Base-by-base conservation (phyloP, 2,329 filamentous ascomycete genomes). In the Arthrinium puccinioides region DNA sequence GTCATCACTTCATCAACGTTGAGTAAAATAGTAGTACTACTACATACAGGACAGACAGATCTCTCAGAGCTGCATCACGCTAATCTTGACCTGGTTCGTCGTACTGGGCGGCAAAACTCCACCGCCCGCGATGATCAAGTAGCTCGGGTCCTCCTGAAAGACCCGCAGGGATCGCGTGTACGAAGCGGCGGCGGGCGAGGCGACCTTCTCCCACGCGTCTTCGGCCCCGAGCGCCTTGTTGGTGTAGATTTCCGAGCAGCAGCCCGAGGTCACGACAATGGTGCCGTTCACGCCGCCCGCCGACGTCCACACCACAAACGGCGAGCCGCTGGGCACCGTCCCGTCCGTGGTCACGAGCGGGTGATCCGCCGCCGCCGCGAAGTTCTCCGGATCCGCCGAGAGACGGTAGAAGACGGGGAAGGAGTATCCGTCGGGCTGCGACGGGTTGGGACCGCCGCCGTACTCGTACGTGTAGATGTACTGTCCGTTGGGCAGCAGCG, bases 401-500 rank as follows among this genome's bases (percentile, higher is more conserved):
- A 61, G 37, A 4, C 53, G 52, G 49, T 60, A 60, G 48, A 57
- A 50, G 9, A 56, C 53, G 8, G 50, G 52, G 40, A 54, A 57
- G n/a, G 40, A 39, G 14, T 53, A 44, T 3, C 40, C 42, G 18
- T 37, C 36, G 6, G 20, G 21, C 29, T 23, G 35, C 3, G 16
- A n/a, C 28, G 32, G 39, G 34, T 50, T 50, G 6, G 45, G 40
- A 6, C 51, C 49, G 9, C 70, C 52, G 35, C 52, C 51, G 40
- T 59, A 37, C 54, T 62, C 44, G 55, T 62, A 42, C 40, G 55
- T 41, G 61, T 79, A 74, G 50, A 86, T 73, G 56, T 71, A 84
- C 49, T 75, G 60, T 39, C 70, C 74, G 45, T 73, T 73, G 24
- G 45, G 78, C 63, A 85, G 67, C 50, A 67, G 51, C 2, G 71